phyloP scores from a whole-genome alignment of 1,284 basidiomycete species.

The Ceratobasidium sp. region DNA sequence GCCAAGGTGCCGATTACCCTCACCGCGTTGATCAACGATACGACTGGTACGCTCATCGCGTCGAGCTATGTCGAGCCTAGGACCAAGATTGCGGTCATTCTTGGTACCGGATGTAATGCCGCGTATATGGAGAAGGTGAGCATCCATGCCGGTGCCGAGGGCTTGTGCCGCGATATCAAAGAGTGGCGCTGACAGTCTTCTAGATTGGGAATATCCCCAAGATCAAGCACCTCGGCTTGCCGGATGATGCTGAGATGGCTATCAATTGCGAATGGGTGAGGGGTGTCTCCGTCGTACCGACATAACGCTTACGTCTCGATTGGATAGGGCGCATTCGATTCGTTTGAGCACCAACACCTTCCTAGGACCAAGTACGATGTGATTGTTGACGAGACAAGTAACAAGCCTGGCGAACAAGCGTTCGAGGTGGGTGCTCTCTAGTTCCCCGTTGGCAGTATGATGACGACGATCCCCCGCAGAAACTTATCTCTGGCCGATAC shows the following conservation, averaged over 20 bases:
- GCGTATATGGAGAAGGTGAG: slow-evolving; percentile 91
- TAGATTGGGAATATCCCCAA: slow-evolving; percentile 76
- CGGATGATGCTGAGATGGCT: slow-evolving; percentile 76
- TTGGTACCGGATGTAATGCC: slow-evolving; percentile 98
- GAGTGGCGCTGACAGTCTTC: slow-evolving; percentile 43
- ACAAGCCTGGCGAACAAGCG: slow-evolving; percentile 95
- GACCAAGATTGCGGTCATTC: slow-evolving; percentile 95
- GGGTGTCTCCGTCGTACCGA: not conserved
- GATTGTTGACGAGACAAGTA: slow-evolving; percentile 90
- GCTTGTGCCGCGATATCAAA: not conserved
- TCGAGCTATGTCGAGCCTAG: slow-evolving; percentile 93
- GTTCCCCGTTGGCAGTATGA: not conserved
- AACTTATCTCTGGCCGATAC: slow-evolving; percentile 98
- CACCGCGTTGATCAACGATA: slow-evolving; percentile 94
- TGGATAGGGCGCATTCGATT: slow-evolving; percentile 92
- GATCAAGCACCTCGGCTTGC: slow-evolving; percentile 76
- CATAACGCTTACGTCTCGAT: slow-evolving; percentile 7
- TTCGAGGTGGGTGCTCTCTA: slow-evolving; percentile 66
- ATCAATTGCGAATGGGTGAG: slow-evolving; percentile 96
- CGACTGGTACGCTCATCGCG: slow-evolving; percentile 95
- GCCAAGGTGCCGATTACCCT: slow-evolving; percentile 74
- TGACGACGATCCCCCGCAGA: slow-evolving; percentile 57
- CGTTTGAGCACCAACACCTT: slow-evolving; percentile 92
- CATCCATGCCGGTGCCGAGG: not conserved
- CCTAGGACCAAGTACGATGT: slow-evolving; percentile 94